Evolutionary conservation across 1,284 basidiomycete species (phyloP), one percentile per base, ranked within the genome.

Genomic region (Ustilago nuda): DNA sequence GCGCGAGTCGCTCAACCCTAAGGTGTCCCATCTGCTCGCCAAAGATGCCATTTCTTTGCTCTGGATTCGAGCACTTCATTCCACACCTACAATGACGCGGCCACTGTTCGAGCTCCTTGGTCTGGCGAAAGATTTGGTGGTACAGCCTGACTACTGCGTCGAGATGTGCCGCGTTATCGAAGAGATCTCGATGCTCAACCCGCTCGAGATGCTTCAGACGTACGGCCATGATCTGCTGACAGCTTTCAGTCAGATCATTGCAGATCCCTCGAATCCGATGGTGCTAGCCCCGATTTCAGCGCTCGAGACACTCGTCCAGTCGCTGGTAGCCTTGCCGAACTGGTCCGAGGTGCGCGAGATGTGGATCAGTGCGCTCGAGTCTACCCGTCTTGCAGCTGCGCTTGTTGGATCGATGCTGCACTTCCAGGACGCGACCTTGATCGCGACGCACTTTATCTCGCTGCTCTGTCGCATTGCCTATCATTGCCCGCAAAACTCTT

Each of bases 11-110:
- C 65, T 85, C 15, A 45, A 75, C 43, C 78, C 75, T 0, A 65
- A 59, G 8, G 56, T 78, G 12, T 74, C 79, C 32, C 72, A 82
- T 48, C 55, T 84, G 48, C 62, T 85, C 4, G 84, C 78, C 8
- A 79, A 80, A 35, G 84, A 85, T 56, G 84, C 82, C 23, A 68
- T 85, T 9, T 66, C 65, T 17, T 70, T 83, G 65, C 80, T 84
- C 17, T 85, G 79, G 78, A 76, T 72, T 15, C 70, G 78, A 27
- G 76, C 84, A 3, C 68, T 85, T n/a, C 76, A 79, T 32, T 78
- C 76, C 36, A 70, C 82, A 33, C 75, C 79, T 8, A 59, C 52
- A 27, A 78, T 85, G 76, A 82, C 81, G 11, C 66, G 66, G 45
- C 72, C 74, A n/a, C 73, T 85, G 9, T 81, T 84, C 33, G 60